Base-by-base conservation (phyloP, 2,329 filamentous ascomycete genomes). In the Clonostachys sp. region DNA sequence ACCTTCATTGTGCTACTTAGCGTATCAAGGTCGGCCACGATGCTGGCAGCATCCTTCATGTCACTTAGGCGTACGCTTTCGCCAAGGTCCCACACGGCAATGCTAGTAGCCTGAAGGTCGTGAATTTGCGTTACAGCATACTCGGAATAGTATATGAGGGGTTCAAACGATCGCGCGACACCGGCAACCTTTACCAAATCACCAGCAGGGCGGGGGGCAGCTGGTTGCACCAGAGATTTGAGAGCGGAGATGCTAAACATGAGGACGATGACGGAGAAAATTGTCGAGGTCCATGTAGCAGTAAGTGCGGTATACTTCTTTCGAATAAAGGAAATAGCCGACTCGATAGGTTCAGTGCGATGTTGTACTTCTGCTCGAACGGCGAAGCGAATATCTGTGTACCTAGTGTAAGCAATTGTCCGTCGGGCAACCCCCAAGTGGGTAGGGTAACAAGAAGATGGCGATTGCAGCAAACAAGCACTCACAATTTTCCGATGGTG, bases 121-220 rank as follows among this genome's bases (percentile, higher is more conserved):
- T 86, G 84, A 39, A 96, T 90, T 61, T 96, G 91, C 36, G 84
- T 80, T 41, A 91, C 84, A 9, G 91, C 91, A 61, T 91, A 87
- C 60, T 96, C 91, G 0, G 91, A 95, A 62, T 95, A 96, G 71
- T 94, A 94, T 52, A 97, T 95, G 41, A 96, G 78, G 6, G 92
- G 92, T 64, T 96, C 92, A 60, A 96, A 95, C 10, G 90, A 90
- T 57, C 89, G 89, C 44, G 91, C 91, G 54, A 97, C 81, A 45
- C 87, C 85, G 5, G 91, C 91, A 20, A 96, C 86, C 64, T 95
- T 96, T 61, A 96, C 86, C 14, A 97, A 77, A 62, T 96, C 91
- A 40, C 64, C 66, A 13, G 60, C 63, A 8, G 66, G 66, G 6
- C 63, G 63, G 4, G 63, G 58, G 4, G 63, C 54, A 75, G 83